Evolutionary conservation across 495 filamentous ascomycete genomes (phyloP), one percentile per base, ranked within the genome.

Genomic region (Aspergillus avenaceus): DNA sequence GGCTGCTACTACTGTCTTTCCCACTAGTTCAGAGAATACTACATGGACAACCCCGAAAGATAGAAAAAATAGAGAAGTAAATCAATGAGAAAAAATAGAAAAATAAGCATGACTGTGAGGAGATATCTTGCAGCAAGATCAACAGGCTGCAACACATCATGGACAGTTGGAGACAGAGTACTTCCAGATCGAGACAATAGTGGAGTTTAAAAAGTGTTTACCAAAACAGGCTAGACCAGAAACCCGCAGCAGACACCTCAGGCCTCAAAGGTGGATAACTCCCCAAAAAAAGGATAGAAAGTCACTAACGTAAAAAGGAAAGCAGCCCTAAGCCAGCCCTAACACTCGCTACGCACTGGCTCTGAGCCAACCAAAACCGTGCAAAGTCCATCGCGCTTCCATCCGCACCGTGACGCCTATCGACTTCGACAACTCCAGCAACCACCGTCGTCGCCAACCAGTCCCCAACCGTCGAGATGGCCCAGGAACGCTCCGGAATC

Each of bases 401-500:
- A 58, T 67, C 56, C 69, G 62, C 62, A 65, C 62, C 66, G 56
- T 47, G 49, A 57, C 58, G 58, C 58, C 63, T 59, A 55, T 62
- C 43, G 53, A 54, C 50, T 60, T 54, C 58, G 59, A 52, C 59
- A 58, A 59, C 61, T 58, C 62, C 67, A 69, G 66, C 69, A 74
- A 74, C 68, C 65, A 61, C 66, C 55, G 53, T 58, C 58, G 55
- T 62, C 71, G 69, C 65, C 71, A 71, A 74, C 61, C 66, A 64
- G 51, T 60, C 60, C 46, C 47, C 62, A 69, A 70, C 63, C 69
- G 65, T 68, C 65, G 66, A 71, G 66, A 85, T 83, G 80, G 78
- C 77, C 50, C 74, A 77, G 66, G 81, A 83, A 73, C 81, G 83
- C 67, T 81, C 78, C 71, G 88, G 88, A 74, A 79, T 96, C 63